Percentiles rank a stretch among this genome's conserved stretches.
These are phyloP conservation scores for Tuber brumale DNA, from an alignment of 495 filamentous ascomycete species.

Conservation along the genomic window DNA sequence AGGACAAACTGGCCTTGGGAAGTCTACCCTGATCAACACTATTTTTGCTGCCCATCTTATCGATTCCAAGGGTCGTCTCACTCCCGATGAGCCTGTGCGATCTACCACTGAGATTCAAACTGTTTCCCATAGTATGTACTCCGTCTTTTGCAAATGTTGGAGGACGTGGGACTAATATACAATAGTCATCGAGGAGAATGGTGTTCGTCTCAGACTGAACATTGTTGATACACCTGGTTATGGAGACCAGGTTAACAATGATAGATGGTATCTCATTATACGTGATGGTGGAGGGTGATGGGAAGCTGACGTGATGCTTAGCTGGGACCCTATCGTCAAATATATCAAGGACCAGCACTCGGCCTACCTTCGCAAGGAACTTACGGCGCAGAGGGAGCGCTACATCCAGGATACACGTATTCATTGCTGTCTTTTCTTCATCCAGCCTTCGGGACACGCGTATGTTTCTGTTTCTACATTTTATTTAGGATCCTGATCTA, in stretches of 20 bases:
- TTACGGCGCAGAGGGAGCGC: constrained; percentile 97
- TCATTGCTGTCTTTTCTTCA: constrained; percentile 99
- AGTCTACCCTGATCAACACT: constrained; percentile 98
- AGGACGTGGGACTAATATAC: constrained; percentile 5
- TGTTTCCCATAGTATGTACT: constrained; percentile 72
- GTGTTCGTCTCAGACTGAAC: constrained; percentile 68
- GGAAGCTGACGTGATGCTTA: constrained; percentile 33
- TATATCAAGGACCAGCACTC: constrained; percentile 99
- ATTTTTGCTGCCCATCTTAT: constrained; percentile 99
- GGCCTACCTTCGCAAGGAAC: constrained; percentile 98
- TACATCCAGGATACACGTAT: constrained; percentile 99
- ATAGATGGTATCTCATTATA: constrained; percentile 56
- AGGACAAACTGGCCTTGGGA: constrained; percentile 98
- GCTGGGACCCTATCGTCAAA: constrained; percentile 94
- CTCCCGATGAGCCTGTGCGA: constrained; percentile 86
- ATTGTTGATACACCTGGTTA: constrained; percentile 77
- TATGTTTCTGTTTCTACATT: constrained; percentile 44
- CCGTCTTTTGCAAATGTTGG: background rate
- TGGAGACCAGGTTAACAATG: constrained; percentile 75
- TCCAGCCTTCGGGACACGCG: constrained; percentile 95
- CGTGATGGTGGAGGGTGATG: background rate
- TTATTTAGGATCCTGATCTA: constrained; percentile 6
- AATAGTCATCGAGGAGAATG: constrained; percentile 91
- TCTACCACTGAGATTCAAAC: constrained; percentile 96
- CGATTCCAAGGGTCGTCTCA: constrained; percentile 91